Evolutionary conservation across 2,329 filamentous ascomycete species (phyloP).

Genomic region (Fusarium nematophilum): DNA sequence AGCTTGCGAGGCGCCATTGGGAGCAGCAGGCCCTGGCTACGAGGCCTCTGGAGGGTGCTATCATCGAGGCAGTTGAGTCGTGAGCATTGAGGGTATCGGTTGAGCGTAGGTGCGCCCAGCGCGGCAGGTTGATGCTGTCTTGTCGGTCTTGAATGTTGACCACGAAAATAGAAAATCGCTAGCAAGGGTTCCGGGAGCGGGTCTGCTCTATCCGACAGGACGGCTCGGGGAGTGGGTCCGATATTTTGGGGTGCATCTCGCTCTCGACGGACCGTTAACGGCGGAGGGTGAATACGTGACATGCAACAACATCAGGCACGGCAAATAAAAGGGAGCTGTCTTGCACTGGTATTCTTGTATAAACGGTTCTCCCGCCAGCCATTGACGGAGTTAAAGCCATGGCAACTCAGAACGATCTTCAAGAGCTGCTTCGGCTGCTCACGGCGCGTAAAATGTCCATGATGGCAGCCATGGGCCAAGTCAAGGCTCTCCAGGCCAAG

Average conservation of each 20-base stretch:
- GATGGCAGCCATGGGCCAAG: conserved; percentile 68
- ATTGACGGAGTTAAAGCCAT: conserved; percentile 48
- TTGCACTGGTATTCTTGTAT: not conserved
- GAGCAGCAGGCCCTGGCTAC: conserved; percentile 17
- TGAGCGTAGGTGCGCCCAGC: not conserved
- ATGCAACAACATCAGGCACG: conserved; percentile 26
- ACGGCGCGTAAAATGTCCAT: conserved; percentile 69
- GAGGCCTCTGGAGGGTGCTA: conserved; percentile 43
- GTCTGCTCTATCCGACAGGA: conserved; percentile 28
- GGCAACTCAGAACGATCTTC: conserved; percentile 68
- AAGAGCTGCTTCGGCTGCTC: conserved; percentile 70
- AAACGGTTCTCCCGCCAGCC: not conserved
- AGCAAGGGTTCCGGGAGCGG: conserved; percentile 36
- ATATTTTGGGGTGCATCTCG: conserved; percentile 17
- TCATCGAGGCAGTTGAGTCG: conserved; percentile 45
- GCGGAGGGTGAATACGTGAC: conserved; percentile 17
- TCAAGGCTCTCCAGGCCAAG: conserved; percentile 67
- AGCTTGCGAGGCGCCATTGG: conserved; percentile 48
- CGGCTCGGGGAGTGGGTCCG: conserved; percentile 23
- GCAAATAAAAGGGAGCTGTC: too few relatives aligned
- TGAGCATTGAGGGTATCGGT: conserved; percentile 2
- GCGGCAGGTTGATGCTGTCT: not conserved
- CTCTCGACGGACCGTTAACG: conserved; percentile 21
- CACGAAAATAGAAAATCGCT: conserved; percentile 10
- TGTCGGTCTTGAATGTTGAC: conserved; percentile 6